phyloP scores from a whole-genome alignment of 1,139 yeast genomes.

The Taphrina deformans region DNA sequence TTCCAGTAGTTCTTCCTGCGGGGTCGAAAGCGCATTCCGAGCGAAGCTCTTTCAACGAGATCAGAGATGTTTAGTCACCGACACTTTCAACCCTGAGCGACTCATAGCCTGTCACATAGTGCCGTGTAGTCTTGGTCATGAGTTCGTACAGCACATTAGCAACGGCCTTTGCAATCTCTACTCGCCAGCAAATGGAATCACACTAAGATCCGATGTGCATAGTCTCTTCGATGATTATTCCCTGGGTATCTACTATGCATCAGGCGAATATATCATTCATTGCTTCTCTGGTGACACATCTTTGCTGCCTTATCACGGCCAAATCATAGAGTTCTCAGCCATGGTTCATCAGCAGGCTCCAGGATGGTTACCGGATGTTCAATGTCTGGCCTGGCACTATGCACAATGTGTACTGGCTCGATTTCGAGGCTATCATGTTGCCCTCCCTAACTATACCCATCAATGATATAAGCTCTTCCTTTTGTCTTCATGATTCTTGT shows the following conservation, averaged over 20 bases:
- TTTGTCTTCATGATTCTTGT: not conserved
- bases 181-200: not conserved
- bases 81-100: not conserved
- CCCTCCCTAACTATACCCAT: not conserved
- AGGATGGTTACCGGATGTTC: not conserved
- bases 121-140: not conserved
- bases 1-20: not conserved
- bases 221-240: not conserved
- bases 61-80: not conserved
- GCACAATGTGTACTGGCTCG: not conserved
- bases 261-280: not conserved
- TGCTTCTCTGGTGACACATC: not conserved
- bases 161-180: not conserved
- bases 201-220: not conserved
- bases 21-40: not conserved
- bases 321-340: not conserved
- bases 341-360: not conserved
- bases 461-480: not conserved
- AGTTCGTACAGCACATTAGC: not conserved
- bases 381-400: slow-evolving; percentile 1
- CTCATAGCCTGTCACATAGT: not conserved
- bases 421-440: not conserved
- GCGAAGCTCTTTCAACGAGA: not conserved
- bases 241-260: not conserved
- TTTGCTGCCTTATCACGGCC: not conserved